Evolutionary conservation across 331 rosid genomes (phyloP).

Genomic region (Erythrophleum ivorense): DNA sequence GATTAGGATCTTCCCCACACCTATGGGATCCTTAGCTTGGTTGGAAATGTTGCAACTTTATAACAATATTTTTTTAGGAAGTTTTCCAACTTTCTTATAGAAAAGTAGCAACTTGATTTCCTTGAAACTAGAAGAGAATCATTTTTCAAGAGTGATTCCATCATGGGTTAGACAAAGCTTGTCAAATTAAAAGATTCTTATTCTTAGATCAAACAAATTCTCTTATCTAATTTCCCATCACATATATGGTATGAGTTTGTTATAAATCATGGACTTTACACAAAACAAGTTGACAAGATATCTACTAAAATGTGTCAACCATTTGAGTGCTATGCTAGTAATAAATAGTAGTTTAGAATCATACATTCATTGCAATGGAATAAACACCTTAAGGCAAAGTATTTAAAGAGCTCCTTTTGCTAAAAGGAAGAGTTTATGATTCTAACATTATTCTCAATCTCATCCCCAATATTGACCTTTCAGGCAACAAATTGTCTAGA

Average conservation of each 20-base stretch:
- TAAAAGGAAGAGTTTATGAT: conserved; percentile 22
- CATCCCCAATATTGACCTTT: conserved; percentile 41
- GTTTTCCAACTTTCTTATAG: background rate
- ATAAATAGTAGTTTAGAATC: background rate
- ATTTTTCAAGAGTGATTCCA: conserved; percentile 43
- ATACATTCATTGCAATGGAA: rapidly evolving
- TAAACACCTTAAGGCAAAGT: no score
- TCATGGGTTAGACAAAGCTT: conserved; percentile 35
- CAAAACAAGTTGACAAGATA: conserved; percentile 27
- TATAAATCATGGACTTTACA: conserved; percentile 40
- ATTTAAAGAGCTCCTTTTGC: background rate
- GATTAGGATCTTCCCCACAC: conserved; percentile 6
- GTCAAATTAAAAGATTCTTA: conserved; percentile 16
- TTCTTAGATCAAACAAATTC: conserved; percentile 39
- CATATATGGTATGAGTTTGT: conserved; percentile 24
- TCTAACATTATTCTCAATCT: background rate
- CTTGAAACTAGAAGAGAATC: conserved; percentile 35
- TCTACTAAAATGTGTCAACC: conserved; percentile 41
- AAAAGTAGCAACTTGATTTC: background rate
- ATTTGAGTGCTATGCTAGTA: conserved; percentile 20
- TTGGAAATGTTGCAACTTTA: background rate
- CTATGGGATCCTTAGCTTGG: background rate
- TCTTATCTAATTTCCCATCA: conserved; percentile 35
- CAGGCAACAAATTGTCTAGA: conserved; percentile 38
- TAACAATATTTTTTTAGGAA: conserved; percentile 11